Conservation (phyloP, 2,329 filamentous ascomycete genomes). For the Mariannaea elegans region DNA sequence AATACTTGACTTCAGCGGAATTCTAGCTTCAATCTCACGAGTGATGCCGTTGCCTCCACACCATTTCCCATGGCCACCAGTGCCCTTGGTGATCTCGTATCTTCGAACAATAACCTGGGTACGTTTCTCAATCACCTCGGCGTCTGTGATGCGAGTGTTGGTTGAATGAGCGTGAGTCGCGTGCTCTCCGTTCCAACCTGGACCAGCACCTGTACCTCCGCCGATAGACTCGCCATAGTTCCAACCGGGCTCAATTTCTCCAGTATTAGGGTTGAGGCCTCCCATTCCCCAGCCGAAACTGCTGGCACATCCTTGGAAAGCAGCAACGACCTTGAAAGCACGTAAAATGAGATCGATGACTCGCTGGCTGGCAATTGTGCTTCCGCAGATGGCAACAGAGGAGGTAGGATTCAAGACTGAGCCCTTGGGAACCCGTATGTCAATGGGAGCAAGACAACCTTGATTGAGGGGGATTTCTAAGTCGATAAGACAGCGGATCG, state of each 20-base stretch:
- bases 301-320: conserved; percentile 44
- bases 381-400: conserved; percentile 59
- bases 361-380: conserved; percentile 59
- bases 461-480: conserved; percentile 51
- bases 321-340: conserved; percentile 35
- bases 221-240: conserved; percentile 53
- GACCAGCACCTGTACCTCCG: conserved; percentile 46
- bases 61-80: conserved; percentile 43
- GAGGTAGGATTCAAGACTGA: conserved; percentile 47
- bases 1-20: conserved; percentile 45
- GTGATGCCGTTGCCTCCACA: conserved; percentile 46
- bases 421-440: conserved; percentile 44
- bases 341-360: conserved; percentile 46
- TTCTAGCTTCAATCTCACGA: conserved; percentile 47
- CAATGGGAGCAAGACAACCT: conserved; percentile 48
- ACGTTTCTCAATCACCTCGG: conserved; percentile 47
- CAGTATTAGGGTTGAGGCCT: conserved; percentile 39
- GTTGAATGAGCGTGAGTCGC: conserved; percentile 45
- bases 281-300: conserved; percentile 48
- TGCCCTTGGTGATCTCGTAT: conserved; percentile 42
- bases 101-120: conserved; percentile 45
- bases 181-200: conserved; percentile 40
- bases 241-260: conserved; percentile 62
- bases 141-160: conserved; percentile 45
- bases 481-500: conserved; percentile 47